Conservation (phyloP, 108 stramenopile genomes). For the Nannochloropsis salina region DNA sequence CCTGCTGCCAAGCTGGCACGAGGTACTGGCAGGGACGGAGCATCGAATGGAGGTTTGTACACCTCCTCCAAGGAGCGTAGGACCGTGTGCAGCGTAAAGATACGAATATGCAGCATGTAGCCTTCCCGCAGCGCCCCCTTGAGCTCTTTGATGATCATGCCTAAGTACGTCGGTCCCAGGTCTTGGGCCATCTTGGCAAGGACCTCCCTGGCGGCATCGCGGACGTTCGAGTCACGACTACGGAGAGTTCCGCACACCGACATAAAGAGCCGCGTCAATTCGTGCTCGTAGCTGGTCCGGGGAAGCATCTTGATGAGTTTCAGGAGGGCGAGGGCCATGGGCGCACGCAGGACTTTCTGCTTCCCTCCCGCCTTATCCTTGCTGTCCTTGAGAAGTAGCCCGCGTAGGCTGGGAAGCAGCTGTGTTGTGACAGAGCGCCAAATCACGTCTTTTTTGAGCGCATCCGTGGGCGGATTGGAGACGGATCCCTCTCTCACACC, state of each 20-base stretch:
- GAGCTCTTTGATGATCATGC: slow-evolving; percentile 69
- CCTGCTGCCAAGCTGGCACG: not conserved
- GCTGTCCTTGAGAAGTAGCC: slow-evolving; percentile 62
- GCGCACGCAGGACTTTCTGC: slow-evolving; percentile 65
- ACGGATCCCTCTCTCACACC: not conserved
- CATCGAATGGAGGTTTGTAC: slow-evolving; percentile 28
- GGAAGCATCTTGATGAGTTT: slow-evolving; percentile 83
- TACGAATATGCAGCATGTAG: slow-evolving; percentile 63
- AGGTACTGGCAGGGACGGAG: not conserved
- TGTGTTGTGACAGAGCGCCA: slow-evolving; percentile 39
- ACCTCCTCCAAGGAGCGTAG: slow-evolving; percentile 40
- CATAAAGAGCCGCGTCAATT: slow-evolving; percentile 70
- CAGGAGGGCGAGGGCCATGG: slow-evolving; percentile 75
- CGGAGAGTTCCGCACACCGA: slow-evolving; percentile 70
- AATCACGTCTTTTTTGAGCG: not conserved
- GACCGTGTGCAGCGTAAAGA: slow-evolving; percentile 46
- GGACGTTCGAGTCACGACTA: slow-evolving; percentile 65
- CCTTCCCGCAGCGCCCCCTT: slow-evolving; percentile 66
- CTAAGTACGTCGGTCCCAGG: slow-evolving; percentile 67
- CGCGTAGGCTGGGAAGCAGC: slow-evolving; percentile 41
- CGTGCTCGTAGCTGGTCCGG: slow-evolving; percentile 58
- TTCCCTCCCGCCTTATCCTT: slow-evolving; percentile 61
- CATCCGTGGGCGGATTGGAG: too few species aligned
- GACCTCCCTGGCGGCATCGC: slow-evolving; percentile 75
- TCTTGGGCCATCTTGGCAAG: slow-evolving; percentile 69